Percentiles rank a stretch among this genome's conserved stretches.
These are phyloP conservation scores for Blastobotrys indianensis DNA, from an alignment of 1,139 yeast species.

Conservation along the genomic window DNA sequence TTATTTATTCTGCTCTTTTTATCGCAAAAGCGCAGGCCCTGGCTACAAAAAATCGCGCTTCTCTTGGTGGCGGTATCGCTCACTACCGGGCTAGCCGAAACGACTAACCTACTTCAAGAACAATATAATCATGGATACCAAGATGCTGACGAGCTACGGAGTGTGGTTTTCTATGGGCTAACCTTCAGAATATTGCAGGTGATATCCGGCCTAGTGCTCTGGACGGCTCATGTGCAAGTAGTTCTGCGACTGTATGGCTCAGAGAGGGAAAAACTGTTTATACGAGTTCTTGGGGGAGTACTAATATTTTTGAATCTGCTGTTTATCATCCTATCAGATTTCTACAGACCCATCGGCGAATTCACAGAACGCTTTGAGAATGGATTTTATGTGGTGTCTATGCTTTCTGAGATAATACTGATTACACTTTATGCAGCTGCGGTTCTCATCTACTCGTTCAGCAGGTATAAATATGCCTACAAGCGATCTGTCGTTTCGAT, in stretches of 20 bases:
- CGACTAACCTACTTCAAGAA: conserved; percentile 23
- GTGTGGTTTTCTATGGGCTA: conserved; percentile 42
- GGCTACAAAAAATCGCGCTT: conserved; percentile 33
- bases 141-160: conserved; percentile 49
- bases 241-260: conserved; percentile 66
- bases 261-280: conserved; percentile 58
- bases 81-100: conserved; percentile 28
- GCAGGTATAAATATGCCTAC: conserved; percentile 52
- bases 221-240: conserved; percentile 74
- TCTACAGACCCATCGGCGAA: conserved; percentile 24
- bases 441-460: conserved; percentile 53
- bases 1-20: conserved; percentile 29
- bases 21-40: conserved; percentile 31
- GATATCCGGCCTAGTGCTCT: conserved; percentile 54
- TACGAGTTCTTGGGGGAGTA: conserved; percentile 55
- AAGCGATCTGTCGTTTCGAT: conserved; percentile 47
- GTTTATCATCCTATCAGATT: conserved; percentile 19
- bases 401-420: conserved; percentile 66
- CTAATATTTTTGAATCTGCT: conserved; percentile 41
- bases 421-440: conserved; percentile 66
- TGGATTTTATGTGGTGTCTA: conserved; percentile 50
- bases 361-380: conserved; percentile 10
- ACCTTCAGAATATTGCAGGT: conserved; percentile 59
- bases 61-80: conserved; percentile 30
- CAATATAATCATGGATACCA: conserved; percentile 48